phyloP scores from a whole-genome alignment of 495 filamentous ascomycete species.

The Aspergillus haitiensis region DNA sequence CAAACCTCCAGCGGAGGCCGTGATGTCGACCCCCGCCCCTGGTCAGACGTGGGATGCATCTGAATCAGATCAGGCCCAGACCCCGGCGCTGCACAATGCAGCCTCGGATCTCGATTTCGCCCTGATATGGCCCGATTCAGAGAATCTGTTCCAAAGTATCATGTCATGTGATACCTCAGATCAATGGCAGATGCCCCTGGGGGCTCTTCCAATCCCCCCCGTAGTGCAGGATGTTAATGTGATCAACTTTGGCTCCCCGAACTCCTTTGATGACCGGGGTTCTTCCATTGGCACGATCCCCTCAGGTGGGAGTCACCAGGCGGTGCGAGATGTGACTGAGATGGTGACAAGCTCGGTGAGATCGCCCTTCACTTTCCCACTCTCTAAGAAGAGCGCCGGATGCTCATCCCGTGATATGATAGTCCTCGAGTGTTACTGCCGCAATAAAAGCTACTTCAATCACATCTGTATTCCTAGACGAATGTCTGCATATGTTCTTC shows the following conservation, averaged over 20 bases:
- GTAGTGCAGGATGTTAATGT: slow-evolving; percentile 38
- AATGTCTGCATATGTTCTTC: slow-evolving; percentile 54
- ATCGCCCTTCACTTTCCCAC: neutral
- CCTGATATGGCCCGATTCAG: slow-evolving; percentile 51
- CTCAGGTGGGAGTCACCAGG: slow-evolving; percentile 46
- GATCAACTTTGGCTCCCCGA: slow-evolving; percentile 37
- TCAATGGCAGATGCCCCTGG: slow-evolving; percentile 51
- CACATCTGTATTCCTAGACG: slow-evolving; percentile 51
- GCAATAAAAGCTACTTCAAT: slow-evolving; percentile 49
- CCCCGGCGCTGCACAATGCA: slow-evolving; percentile 29
- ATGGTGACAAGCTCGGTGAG: slow-evolving; percentile 51
- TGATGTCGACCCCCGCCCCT: slow-evolving; percentile 27
- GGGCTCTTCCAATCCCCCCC: slow-evolving; percentile 43
- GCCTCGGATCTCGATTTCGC: slow-evolving; percentile 44
- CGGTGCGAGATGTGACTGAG: slow-evolving; percentile 50
- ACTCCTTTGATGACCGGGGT: slow-evolving; percentile 39
- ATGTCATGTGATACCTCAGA: slow-evolving; percentile 44
- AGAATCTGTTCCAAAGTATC: slow-evolving; percentile 49
- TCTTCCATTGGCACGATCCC: slow-evolving; percentile 44
- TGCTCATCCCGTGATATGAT: neutral
- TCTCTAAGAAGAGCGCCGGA: neutral
- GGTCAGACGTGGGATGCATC: slow-evolving; percentile 33
- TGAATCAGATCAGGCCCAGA: slow-evolving; percentile 23
- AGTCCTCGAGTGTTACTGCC: slow-evolving; percentile 50
- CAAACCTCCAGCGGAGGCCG: slow-evolving; percentile 26